These are phyloP conservation scores for Melampsora larici-populina DNA, from an alignment of 1,284 basidiomycete species.

Conservation along the genomic window DNA sequence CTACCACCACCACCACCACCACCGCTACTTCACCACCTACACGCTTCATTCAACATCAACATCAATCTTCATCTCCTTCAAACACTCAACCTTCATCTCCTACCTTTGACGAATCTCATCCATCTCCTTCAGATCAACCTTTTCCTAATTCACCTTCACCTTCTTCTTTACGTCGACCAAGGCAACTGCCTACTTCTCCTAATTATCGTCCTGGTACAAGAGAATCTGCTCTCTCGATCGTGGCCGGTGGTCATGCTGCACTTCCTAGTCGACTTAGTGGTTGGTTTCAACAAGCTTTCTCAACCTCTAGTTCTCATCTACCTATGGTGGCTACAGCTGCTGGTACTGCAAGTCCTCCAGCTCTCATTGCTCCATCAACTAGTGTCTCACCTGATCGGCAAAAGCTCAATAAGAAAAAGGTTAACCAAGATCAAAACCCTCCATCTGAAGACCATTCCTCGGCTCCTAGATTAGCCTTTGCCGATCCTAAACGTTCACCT, in stretches of 20 bases:
- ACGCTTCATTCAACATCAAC: background rate
- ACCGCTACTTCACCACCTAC: too few relatives aligned
- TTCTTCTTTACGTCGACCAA: background rate
- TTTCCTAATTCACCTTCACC: background rate
- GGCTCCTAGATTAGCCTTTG: conserved; percentile 52
- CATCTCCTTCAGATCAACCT: background rate
- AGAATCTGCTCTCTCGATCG: conserved; percentile 9
- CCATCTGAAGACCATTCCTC: conserved; percentile 63
- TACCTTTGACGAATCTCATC: background rate
- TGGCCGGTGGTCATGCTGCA: conserved; percentile 1
- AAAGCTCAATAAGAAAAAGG: conserved; percentile 77
- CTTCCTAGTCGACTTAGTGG: conserved; percentile 47
- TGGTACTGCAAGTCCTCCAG: conserved; percentile 54
- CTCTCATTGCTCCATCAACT: conserved; percentile 56
- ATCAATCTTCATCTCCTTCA: background rate
- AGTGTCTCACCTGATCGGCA: conserved; percentile 58
- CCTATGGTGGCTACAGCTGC: conserved; percentile 59
- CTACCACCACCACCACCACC: background rate
- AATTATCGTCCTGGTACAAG: background rate
- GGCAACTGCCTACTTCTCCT: background rate
- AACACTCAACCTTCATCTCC: background rate
- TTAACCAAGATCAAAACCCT: conserved; percentile 73
- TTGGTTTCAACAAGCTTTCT: conserved; percentile 46
- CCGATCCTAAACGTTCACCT: conserved; percentile 45
- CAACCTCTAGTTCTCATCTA: conserved; percentile 65